Evolutionary conservation across 192 early-diverging fungal species (phyloP).

Genomic region (Oehlia diaphana): DNA sequence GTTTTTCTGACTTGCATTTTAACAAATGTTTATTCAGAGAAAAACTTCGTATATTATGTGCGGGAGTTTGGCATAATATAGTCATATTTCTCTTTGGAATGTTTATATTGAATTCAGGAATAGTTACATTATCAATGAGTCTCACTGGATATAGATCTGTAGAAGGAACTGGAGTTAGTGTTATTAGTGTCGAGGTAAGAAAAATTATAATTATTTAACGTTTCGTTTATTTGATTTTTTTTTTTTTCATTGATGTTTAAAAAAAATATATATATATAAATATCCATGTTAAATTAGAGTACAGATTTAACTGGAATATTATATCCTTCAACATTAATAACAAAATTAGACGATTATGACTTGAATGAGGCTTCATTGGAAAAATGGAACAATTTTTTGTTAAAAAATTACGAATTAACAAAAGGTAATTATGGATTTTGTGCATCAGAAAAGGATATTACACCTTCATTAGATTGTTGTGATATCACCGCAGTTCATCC

Average conservation of each 20-base stretch:
- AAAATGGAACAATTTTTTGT: constrained; percentile 31
- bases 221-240: background rate
- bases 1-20: constrained; percentile 50
- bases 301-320: constrained; percentile 55
- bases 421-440: constrained; percentile 34
- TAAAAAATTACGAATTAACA: constrained; percentile 6
- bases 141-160: constrained; percentile 54
- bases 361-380: constrained; percentile 41
- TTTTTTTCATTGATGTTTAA: background rate
- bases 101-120: constrained; percentile 45
- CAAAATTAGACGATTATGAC: constrained; percentile 41
- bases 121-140: constrained; percentile 41
- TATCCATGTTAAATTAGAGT: constrained; percentile 15
- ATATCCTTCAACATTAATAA: constrained; percentile 41
- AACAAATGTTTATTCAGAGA: constrained; percentile 41
- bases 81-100: constrained; percentile 48
- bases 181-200: constrained; percentile 50
- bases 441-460: constrained; percentile 19
- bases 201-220: background rate
- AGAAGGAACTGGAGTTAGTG: constrained; percentile 52
- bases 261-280: background rate
- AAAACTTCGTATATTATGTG: constrained; percentile 66
- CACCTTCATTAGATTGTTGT: constrained; percentile 54
- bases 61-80: constrained; percentile 76
- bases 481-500: constrained; percentile 50